Evolutionary conservation across 805 yeast species (phyloP), one percentile per base, ranked within the genome.

Genomic region (Wickerhamiella allomyrinae): DNA sequence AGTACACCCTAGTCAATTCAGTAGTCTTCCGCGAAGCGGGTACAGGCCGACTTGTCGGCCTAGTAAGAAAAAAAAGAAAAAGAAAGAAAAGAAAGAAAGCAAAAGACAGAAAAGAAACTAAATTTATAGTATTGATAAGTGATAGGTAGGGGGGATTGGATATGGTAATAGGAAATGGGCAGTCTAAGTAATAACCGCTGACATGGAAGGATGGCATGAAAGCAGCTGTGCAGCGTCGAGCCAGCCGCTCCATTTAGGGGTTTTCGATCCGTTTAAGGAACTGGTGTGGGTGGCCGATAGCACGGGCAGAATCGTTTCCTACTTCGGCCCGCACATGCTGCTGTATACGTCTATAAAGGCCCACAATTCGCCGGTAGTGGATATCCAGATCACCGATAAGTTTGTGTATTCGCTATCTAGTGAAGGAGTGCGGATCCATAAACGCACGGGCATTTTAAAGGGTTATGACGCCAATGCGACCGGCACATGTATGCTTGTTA

Each of bases 221-320:
- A 41, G 46, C 27, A 49, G 51, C 20, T 40, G 45, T 22, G 31
- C 27, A 13, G 34, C 17, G 29, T 14, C 37, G 19, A 20, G 15
- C 8, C 24, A 17, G 11, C 23, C 17, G 17, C 38, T 38, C 2
- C 11, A 21, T 29, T 37, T 34, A 17, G 49, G 44, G 10, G 44
- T 37, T 6, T 44, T 31, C 34, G 57, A 53, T 19, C 50, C 52
- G 7, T 23, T 34, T 23, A 40, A 46, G 20, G 91, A 87, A 51
- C 63, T 91, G 36, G 56, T 87, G 2, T 89, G 97, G 97, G 68
- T 78, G 1, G 94, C 94, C 14, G 91, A 83, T 56, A 58, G 34
- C 1, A 39, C 52, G 46, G 74, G 74, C 3, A 57, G 54, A 29
- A 52, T 70, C 8, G 57, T 61, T 3, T 65, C 72, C 1, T 66